A percentile compares a stretch with the other conserved stretches of the same genome.
phyloP scores from a whole-genome alignment of 768 basidiomycete species.

The Lenzites betulinus region DNA sequence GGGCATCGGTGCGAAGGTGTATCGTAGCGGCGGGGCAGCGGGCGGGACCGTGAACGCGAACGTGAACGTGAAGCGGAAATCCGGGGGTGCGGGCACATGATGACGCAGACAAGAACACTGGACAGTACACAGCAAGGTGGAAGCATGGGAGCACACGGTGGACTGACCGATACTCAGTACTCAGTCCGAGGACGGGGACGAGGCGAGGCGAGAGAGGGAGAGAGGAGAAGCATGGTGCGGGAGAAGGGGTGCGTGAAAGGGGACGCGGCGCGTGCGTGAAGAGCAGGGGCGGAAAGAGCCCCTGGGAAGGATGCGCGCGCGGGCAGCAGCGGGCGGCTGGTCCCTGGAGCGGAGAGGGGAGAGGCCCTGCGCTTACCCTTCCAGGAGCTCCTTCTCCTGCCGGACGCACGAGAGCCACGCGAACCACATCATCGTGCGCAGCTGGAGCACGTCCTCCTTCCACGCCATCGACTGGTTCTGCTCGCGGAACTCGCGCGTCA shows the following conservation, averaged over 20 bases:
- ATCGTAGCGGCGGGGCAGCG: neutral
- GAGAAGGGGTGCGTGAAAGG: neutral
- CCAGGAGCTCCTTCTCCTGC: conserved; percentile 41
- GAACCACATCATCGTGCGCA: conserved; percentile 93
- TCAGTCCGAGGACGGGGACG: neutral
- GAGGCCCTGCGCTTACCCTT: conserved; percentile 1
- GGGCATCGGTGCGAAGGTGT: conserved; percentile 6
- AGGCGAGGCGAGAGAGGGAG: neutral
- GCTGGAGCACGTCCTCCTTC: conserved; percentile 93
- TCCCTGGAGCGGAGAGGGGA: neutral
- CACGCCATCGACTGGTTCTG: conserved; percentile 87
- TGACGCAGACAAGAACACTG: conserved; percentile 12
- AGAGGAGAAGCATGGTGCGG: neutral
- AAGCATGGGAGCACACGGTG: conserved; percentile 3
- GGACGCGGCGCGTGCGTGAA: neutral
- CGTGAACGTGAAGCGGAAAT: neutral
- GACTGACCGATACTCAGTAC: too few species aligned
- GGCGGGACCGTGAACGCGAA: neutral
- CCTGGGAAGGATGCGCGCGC: neutral
- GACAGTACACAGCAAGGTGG: conserved; percentile 19
- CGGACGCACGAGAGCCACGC: conserved; percentile 76
- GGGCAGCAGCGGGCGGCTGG: neutral
- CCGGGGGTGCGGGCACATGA: conserved; percentile 12
- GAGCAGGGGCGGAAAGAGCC: neutral
- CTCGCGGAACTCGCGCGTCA: conserved; percentile 87